These are phyloP conservation scores for Coemansia sp. DNA, from an alignment of 192 early-diverging fungal species.

Conservation along the genomic window DNA sequence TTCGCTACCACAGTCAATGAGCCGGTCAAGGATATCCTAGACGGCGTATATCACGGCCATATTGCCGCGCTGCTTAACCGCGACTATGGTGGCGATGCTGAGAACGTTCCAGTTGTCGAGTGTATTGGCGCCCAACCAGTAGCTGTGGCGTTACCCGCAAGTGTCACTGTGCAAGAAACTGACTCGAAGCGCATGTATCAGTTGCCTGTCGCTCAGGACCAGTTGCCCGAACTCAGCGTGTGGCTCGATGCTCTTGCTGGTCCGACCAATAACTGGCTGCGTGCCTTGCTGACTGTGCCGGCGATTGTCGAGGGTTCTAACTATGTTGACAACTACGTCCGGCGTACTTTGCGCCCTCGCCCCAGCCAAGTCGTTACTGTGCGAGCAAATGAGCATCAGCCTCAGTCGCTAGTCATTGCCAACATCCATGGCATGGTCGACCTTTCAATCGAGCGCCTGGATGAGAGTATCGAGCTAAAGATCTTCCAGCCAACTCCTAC, in stretches of 20 bases:
- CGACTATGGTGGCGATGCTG: conserved; percentile 65
- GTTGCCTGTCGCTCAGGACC: conserved; percentile 1
- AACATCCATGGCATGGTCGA: conserved; percentile 66
- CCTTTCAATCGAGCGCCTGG: conserved; percentile 79
- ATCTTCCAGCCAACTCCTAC: conserved; percentile 46
- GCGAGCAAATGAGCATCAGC: background rate
- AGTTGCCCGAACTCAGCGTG: conserved; percentile 23
- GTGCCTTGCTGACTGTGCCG: conserved; percentile 73
- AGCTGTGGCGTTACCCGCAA: background rate
- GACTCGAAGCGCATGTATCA: background rate
- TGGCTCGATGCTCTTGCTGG: conserved; percentile 77
- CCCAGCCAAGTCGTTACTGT: conserved; percentile 51
- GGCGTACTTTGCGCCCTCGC: conserved; percentile 64
- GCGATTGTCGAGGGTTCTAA: conserved; percentile 75
- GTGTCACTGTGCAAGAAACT: background rate
- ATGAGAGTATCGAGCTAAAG: conserved; percentile 61
- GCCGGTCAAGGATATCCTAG: conserved; percentile 87
- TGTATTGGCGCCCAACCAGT: conserved; percentile 57
- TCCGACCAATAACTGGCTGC: conserved; percentile 72
- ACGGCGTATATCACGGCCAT: conserved; percentile 79
- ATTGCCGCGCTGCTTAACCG: conserved; percentile 73
- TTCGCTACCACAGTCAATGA: conserved; percentile 78
- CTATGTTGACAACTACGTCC: conserved; percentile 63
- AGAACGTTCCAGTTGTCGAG: conserved; percentile 73
- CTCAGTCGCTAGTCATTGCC: background rate